These are phyloP conservation scores for Penicillium dipodomyicola DNA, from an alignment of 495 filamentous ascomycete genomes.

Conservation along the genomic window DNA sequence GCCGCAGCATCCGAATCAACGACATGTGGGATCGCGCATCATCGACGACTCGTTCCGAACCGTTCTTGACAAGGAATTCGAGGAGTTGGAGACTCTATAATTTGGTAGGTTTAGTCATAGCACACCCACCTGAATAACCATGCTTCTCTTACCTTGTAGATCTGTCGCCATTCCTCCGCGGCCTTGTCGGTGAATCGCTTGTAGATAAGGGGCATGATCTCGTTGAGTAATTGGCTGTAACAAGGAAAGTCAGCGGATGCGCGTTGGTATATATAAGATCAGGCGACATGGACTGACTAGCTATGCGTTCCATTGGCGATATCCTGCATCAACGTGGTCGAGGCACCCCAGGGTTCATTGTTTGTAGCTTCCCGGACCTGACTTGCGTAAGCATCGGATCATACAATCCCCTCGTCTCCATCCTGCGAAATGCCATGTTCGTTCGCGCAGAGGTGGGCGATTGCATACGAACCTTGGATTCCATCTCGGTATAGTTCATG, in stretches of 20 bases:
- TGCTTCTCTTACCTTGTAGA: constrained; percentile 71
- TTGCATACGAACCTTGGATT: constrained; percentile 73
- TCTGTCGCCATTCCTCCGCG: constrained; percentile 98
- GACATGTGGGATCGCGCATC: constrained; percentile 94
- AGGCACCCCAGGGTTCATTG: constrained; percentile 96
- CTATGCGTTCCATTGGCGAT: constrained; percentile 97
- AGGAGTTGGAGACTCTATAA: constrained; percentile 80
- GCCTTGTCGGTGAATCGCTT: constrained; percentile 98
- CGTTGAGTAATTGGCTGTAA: constrained; percentile 86
- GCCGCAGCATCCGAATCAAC: constrained; percentile 94
- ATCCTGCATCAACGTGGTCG: constrained; percentile 89
- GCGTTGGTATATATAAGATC: constrained; percentile 13
- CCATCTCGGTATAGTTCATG: constrained; percentile 99
- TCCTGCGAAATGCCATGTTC: not conserved
- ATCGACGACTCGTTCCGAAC: constrained; percentile 95
- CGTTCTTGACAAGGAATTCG: constrained; percentile 97
- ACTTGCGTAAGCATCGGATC: constrained; percentile 22
- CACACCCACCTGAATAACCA: not conserved
- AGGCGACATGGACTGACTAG: constrained; percentile 65
- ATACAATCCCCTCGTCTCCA: constrained; percentile 1
- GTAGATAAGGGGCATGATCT: constrained; percentile 99
- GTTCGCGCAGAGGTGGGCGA: constrained; percentile 13
- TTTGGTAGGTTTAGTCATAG: not conserved
- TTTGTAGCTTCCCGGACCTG: constrained; percentile 96
- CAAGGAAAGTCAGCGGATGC: constrained; percentile 17